Conservation (phyloP, 768 basidiomycete genomes). For the Mycena latifolia region DNA sequence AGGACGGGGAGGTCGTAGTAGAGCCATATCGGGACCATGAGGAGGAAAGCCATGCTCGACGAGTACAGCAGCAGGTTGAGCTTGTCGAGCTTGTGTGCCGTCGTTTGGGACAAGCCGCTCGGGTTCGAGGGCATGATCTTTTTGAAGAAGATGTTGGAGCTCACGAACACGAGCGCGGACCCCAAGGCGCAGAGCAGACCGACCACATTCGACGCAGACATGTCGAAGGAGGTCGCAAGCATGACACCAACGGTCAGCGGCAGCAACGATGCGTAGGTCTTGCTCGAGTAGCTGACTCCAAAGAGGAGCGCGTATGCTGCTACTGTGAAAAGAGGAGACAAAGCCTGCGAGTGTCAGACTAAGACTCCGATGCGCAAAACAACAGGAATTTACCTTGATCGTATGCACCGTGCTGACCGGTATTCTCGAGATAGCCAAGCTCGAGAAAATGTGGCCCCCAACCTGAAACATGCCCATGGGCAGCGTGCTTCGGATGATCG, state of each 20-base stretch:
- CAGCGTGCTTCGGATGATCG: conserved; percentile 82
- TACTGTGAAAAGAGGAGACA: conserved; percentile 97
- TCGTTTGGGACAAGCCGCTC: conserved; percentile 50
- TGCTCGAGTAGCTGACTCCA: conserved; percentile 90
- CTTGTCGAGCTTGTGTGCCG: conserved; percentile 91
- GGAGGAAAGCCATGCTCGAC: conserved; percentile 90
- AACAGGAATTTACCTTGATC: conserved; percentile 82
- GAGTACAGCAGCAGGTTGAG: conserved; percentile 96
- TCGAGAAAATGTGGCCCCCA: conserved; percentile 97
- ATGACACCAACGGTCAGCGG: conserved; percentile 97
- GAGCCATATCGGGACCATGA: conserved; percentile 97
- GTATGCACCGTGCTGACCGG: conserved; percentile 99
- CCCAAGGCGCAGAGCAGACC: conserved; percentile 98
- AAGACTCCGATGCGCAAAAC: conserved; percentile 3
- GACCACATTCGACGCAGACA: conserved; percentile 85
- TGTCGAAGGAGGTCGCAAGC: conserved; percentile 95
- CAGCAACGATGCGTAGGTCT: conserved; percentile 94
- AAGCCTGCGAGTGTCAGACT: conserved; percentile 66
- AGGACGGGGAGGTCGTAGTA: conserved; percentile 88
- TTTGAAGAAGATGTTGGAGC: conserved; percentile 99
- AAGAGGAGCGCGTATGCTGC: conserved; percentile 95
- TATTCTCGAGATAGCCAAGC: conserved; percentile 96
- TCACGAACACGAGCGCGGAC: conserved; percentile 96
- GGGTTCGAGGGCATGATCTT: conserved; percentile 89
- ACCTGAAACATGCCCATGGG: conserved; percentile 99